phyloP scores from a whole-genome alignment of 805 yeast genomes.

The Cyberlindnera petersonii region DNA sequence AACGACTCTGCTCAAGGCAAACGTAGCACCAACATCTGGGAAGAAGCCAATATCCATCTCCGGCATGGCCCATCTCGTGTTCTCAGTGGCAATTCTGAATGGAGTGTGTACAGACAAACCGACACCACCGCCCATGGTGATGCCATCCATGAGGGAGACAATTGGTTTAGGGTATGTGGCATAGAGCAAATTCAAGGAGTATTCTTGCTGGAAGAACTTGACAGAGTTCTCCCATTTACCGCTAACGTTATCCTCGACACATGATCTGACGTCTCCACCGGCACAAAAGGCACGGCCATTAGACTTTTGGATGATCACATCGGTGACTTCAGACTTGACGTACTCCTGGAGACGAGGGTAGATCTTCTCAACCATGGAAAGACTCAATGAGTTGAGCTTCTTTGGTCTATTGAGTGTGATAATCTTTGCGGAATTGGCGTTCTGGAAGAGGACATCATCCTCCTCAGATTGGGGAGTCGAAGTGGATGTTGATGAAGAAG shows the following conservation, averaged over 20 bases:
- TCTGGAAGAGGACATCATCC: constrained; percentile 60
- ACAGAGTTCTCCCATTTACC: constrained; percentile 47
- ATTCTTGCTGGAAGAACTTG: constrained; percentile 74
- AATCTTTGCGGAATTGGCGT: constrained; percentile 63
- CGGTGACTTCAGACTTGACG: constrained; percentile 61
- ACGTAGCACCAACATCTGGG: constrained; percentile 94
- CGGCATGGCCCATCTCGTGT: constrained; percentile 93
- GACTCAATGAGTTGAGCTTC: constrained; percentile 81
- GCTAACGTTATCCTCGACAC: constrained; percentile 56
- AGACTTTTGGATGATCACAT: constrained; percentile 65
- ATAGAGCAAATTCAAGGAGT: constrained; percentile 71
- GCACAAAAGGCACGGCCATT: constrained; percentile 72
- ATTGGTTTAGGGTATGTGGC: constrained; percentile 86
- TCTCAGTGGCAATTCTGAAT: constrained; percentile 89
- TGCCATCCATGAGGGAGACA: constrained; percentile 84
- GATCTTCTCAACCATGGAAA: constrained; percentile 69
- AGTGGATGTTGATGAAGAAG: constrained; percentile 1
- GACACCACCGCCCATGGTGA: constrained; percentile 98
- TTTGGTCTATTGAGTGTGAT: constrained; percentile 73
- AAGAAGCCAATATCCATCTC: constrained; percentile 95
- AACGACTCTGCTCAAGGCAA: constrained; percentile 71
- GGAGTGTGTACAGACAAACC: constrained; percentile 89
- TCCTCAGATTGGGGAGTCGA: constrained; percentile 5
- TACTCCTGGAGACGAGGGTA: constrained; percentile 74
- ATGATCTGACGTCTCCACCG: constrained; percentile 90